Base-by-base conservation (phyloP, 2,329 filamentous ascomycete genomes). In the Verticillium longisporum region DNA sequence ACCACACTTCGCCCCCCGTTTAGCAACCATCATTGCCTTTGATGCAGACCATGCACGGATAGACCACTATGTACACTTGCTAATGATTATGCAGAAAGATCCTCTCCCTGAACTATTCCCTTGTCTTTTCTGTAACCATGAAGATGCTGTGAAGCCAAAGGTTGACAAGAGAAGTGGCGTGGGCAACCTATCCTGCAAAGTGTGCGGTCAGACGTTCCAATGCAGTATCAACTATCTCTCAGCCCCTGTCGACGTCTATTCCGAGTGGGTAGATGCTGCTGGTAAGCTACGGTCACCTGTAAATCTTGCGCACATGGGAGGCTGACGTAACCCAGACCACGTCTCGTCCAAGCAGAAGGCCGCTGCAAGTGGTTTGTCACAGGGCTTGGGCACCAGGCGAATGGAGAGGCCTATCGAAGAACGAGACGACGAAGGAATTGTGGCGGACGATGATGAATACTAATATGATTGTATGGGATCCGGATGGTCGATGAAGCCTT, bases 101-200 rank as follows among this genome's bases (percentile, higher is more conserved):
- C 84, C 87, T 50, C 82, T 95, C 18, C 83, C 89, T 3, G 93
- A 91, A 2, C 85, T 86, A n/a, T 99, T 99, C 75, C 91, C 93
- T 61, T 99, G 95, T 73, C 87, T 99, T 55, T 99, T 99, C 78
- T 99, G 95, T 82, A 98, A 97, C 74, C 93, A 98, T 77, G 95
- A 98, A 73, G 95, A 92, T 67, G 91, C 93, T 0, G 91, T 99
- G 59, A 84, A 86, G 33, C 90, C 97, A 67, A 95, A 96, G 75
- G 83, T 99, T 58, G 92, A 99, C 73, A 97, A 96, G 82, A 98
- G 97, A 74, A 81, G 87, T 33, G 92, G 92, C 58, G 84, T 97
- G 41, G 95, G 94, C 56, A 86, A 90, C 63, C 81, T 99, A 32
- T 86, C 88, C 62, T 99, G 95, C 80, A 96, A 94, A 73, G 86